Evolutionary conservation across 495 filamentous ascomycete genomes (phyloP), one percentile per base, ranked within the genome.

Genomic region (Aspergillus hancockii): DNA sequence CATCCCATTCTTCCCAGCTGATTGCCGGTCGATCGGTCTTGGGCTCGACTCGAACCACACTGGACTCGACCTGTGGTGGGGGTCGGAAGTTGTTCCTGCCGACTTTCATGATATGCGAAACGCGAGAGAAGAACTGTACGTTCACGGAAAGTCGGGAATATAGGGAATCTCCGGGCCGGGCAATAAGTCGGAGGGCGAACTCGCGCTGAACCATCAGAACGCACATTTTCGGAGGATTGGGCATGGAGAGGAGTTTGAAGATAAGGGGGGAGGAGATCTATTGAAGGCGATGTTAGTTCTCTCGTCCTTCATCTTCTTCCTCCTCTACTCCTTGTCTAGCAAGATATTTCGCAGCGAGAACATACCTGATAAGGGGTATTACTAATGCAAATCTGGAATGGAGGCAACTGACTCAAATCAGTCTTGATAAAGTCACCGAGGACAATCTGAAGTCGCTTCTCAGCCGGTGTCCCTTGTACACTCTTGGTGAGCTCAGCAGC

Each of bases 351-450:
- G 8, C n/a, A 45, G 9, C 19, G 13, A n/a, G 16, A 22, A 47
- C 43, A 47, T 47, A 47, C 43, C 43, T 47, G 43, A 47, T 47
- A 47, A 23, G 43, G 43, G 21, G 43, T 47, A 47, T 47, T 47
- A 23, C 43, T 47, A 8, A 47, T 47, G 21, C 43, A 47, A 47
- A 47, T 47, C 43, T 47, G 43, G 13, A 47, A 47, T 2, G 43
- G 43, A 47, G 43, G 43, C 43, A 47, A 10, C 43, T 47, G 43
- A 23, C 8, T 47, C 43, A 47, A 47, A 47, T 47, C 43, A 18
- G 43, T 47, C 43, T 47, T 47, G 19, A 47, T 14, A 47, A 47
- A 47, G 12, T 47, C 43, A 21, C 43, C 43, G 7, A 47, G 43
- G 9, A 47, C 43, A 47, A 47, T 47, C 43, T 47, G 43, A n/a